phyloP scores from a whole-genome alignment of 1,139 yeast species.

The Protomyces pachydermus region DNA sequence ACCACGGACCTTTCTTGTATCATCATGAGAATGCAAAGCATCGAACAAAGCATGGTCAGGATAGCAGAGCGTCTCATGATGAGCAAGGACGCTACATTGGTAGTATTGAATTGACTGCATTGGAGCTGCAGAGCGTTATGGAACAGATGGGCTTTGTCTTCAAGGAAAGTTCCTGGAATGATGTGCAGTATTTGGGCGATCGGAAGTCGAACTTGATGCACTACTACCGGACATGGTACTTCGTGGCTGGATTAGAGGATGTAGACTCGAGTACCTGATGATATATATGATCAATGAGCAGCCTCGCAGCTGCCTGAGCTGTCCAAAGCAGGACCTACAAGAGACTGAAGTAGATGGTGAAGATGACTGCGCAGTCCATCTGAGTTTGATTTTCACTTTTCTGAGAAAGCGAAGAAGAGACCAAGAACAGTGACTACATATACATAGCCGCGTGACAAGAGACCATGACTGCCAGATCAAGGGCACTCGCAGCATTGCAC shows the following conservation, averaged over 20 bases:
- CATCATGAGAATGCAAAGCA: conserved; percentile 61
- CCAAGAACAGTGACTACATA: neutral
- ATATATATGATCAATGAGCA: neutral
- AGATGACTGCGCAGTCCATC: neutral
- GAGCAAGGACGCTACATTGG: conserved; percentile 41
- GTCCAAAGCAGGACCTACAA: too few relatives aligned
- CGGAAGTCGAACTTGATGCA: conserved; percentile 36
- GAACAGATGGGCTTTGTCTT: conserved; percentile 50
- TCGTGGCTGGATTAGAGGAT: conserved; percentile 45
- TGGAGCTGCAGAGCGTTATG: conserved; percentile 50
- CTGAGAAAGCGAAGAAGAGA: neutral
- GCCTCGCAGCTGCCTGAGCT: too few relatives aligned
- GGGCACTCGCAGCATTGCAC: conserved; percentile 11
- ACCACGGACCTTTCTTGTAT: conserved; percentile 83
- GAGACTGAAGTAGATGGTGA: too few relatives aligned
- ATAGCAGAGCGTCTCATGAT: conserved; percentile 30
- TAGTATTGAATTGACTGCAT: conserved; percentile 62
- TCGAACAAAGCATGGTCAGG: neutral
- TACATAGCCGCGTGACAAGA: neutral
- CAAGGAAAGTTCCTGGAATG: too few relatives aligned
- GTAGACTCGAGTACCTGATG: neutral
- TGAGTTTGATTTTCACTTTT: neutral
- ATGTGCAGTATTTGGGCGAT: too few relatives aligned
- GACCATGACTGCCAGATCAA: conserved; percentile 18
- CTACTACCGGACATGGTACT: conserved; percentile 62